These are phyloP conservation scores for Spiraea crenata DNA, from an alignment of 331 rosid genomes.

Conservation along the genomic window DNA sequence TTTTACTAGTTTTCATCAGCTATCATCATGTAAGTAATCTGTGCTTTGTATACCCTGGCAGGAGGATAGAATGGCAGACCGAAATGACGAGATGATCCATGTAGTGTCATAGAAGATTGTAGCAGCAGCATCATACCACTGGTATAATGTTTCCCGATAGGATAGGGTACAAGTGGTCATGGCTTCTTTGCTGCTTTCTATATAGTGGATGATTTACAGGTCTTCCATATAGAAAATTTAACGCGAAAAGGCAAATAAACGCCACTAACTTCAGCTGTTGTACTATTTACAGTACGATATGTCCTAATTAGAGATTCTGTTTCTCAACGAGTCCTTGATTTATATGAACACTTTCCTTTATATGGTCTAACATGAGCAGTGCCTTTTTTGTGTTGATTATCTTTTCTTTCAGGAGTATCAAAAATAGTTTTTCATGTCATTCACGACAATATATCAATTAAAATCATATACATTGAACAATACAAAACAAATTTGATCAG, in stretches of 20 bases:
- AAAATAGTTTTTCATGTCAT: no score
- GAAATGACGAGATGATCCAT: conserved; percentile 9
- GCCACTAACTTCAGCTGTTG: not conserved
- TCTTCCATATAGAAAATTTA: not conserved
- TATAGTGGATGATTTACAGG: not conserved
- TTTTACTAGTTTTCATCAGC: no score
- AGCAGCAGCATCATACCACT: conserved; percentile 4
- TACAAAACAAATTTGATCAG: no score
- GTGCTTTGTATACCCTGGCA: conserved; percentile 2
- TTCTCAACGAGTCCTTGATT: no score
- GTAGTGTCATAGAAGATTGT: conserved; percentile 3
- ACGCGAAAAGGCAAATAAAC: not conserved
- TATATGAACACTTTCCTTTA: no score
- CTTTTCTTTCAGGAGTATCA: no score
- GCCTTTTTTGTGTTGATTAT: no score
- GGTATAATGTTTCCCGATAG: not conserved
- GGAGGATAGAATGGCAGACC: conserved; percentile 3
- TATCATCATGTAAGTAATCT: not conserved
- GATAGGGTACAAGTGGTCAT: not conserved
- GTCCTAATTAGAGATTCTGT: no score
- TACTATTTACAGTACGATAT: no score
- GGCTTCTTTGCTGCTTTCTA: not conserved
- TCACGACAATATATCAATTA: no score
- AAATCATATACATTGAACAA: no score
- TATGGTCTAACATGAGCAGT: no score